Evolutionary conservation across 805 yeast genomes (phyloP).

Genomic region (Ogataea parapolymorpha): DNA sequence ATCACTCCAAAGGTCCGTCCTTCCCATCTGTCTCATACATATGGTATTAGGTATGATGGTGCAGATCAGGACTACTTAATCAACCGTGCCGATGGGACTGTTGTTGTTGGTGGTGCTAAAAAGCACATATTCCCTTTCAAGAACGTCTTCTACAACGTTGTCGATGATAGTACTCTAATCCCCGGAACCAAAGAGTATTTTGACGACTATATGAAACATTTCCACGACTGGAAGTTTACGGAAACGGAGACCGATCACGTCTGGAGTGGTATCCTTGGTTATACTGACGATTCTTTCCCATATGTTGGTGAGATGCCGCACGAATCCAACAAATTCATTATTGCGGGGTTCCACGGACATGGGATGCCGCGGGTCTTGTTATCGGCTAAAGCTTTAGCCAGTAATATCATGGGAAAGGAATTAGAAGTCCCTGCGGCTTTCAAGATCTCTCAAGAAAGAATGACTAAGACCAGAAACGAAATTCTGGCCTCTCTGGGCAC

Average conservation of each 20-base stretch:
- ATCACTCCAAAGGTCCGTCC: constrained; percentile 23
- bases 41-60: constrained; percentile 28
- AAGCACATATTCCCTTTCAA: constrained; percentile 25
- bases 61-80: constrained; percentile 34
- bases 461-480: constrained; percentile 13
- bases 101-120: constrained; percentile 35
- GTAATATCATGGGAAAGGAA: constrained; percentile 8
- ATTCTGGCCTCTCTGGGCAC: constrained; percentile 12
- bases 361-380: constrained; percentile 48
- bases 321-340: constrained; percentile 33
- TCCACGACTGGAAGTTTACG: constrained; percentile 33
- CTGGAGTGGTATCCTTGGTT: constrained; percentile 51
- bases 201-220: constrained; percentile 31
- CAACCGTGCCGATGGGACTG: constrained; percentile 34
- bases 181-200: constrained; percentile 25
- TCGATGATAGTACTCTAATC: constrained; percentile 35
- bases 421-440: constrained; percentile 23
- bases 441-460: constrained; percentile 21
- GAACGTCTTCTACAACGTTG: constrained; percentile 27
- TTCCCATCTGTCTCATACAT: constrained; percentile 37
- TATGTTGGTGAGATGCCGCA: constrained; percentile 37
- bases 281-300: constrained; percentile 39
- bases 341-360: constrained; percentile 50
- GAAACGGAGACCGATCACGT: constrained; percentile 24
- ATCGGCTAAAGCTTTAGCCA: constrained; percentile 39